Evolutionary conservation across 805 yeast genomes (phyloP).

Genomic region (Nakazawaea ernobii): DNA sequence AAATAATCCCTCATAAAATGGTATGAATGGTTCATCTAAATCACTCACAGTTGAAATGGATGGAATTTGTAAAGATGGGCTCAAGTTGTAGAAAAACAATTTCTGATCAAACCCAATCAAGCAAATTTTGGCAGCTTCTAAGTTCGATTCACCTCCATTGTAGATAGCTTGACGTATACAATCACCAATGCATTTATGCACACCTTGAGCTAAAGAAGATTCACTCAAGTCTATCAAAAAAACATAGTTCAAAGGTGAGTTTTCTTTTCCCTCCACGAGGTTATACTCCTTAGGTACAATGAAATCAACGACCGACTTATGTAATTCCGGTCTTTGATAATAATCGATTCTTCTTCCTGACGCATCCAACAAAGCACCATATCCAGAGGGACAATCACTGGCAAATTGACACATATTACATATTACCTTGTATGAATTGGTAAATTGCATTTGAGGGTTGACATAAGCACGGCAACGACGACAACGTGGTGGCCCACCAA

Average conservation of each 20-base stretch:
- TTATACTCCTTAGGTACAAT: slow-evolving; percentile 72
- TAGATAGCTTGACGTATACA: slow-evolving; percentile 58
- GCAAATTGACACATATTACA: slow-evolving; percentile 88
- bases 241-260: slow-evolving; percentile 58
- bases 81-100: slow-evolving; percentile 68
- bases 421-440: slow-evolving; percentile 54
- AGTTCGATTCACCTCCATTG: slow-evolving; percentile 20
- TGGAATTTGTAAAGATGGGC: slow-evolving; percentile 47
- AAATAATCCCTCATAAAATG: slow-evolving; percentile 70
- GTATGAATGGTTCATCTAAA: slow-evolving; percentile 74
- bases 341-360: slow-evolving; percentile 61
- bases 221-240: slow-evolving; percentile 67
- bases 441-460: slow-evolving; percentile 74
- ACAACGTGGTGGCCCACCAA: slow-evolving; percentile 80
- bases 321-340: slow-evolving; percentile 65
- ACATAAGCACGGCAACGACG: slow-evolving; percentile 86
- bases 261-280: slow-evolving; percentile 29
- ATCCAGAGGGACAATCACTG: slow-evolving; percentile 62
- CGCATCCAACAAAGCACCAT: slow-evolving; percentile 55
- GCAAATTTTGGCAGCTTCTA: slow-evolving; percentile 49
- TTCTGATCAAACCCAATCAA: slow-evolving; percentile 72
- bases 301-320: slow-evolving; percentile 80
- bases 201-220: slow-evolving; percentile 51
- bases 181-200: slow-evolving; percentile 61
- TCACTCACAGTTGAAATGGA: slow-evolving; percentile 61